phyloP scores from a whole-genome alignment of 2,329 filamentous ascomycete species.

The Didymella pomorum region DNA sequence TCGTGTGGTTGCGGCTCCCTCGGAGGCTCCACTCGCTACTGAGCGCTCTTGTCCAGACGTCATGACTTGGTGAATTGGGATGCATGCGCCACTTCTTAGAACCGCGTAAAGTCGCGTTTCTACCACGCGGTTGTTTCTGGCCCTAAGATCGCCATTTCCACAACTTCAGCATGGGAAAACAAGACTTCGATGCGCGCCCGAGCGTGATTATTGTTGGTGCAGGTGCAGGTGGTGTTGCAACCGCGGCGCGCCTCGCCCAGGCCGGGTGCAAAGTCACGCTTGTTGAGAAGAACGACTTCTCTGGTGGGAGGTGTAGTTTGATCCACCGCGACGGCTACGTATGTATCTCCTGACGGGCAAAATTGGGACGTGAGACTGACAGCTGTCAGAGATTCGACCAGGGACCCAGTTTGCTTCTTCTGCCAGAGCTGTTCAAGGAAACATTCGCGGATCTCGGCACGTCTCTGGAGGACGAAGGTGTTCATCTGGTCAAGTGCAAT shows the following conservation, averaged over 20 bases:
- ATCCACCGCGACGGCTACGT: conserved; percentile 67
- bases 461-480: conserved; percentile 69
- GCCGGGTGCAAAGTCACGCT: conserved; percentile 76
- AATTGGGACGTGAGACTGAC: conserved; percentile 10
- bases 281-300: conserved; percentile 78
- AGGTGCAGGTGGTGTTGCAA: conserved; percentile 75
- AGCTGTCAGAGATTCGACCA: conserved; percentile 70
- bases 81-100: conserved; percentile 17
- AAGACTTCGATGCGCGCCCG: conserved; percentile 25
- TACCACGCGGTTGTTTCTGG: conserved; percentile 17
- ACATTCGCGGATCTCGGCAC: conserved; percentile 74
- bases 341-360: conserved; percentile 20
- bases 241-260: conserved; percentile 74
- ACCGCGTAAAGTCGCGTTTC: conserved; percentile 20
- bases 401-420: conserved; percentile 75
- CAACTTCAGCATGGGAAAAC: conserved; percentile 18
- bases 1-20: conserved; percentile 16
- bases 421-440: conserved; percentile 74
- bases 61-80: conserved; percentile 24
- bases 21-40: conserved; percentile 18
- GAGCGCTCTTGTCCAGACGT: conserved; percentile 18
- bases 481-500: conserved; percentile 74
- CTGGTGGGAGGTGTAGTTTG: conserved; percentile 74
- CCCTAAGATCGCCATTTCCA: conserved; percentile 16
- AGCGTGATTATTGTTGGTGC: conserved; percentile 62